Base-by-base conservation (phyloP, 495 filamentous ascomycete species). In the Annulohypoxylon stygium region DNA sequence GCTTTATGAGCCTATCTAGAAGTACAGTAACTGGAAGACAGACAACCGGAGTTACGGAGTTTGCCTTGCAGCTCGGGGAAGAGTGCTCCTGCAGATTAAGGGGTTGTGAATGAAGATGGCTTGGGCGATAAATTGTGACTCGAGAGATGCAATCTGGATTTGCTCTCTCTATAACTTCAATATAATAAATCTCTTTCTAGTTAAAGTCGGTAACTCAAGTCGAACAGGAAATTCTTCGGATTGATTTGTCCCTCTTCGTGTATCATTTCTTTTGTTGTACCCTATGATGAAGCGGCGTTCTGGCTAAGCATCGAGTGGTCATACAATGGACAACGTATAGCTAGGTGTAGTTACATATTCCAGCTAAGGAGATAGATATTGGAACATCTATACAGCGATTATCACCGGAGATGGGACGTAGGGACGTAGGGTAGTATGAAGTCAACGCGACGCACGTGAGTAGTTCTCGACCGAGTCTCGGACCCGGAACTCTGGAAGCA, bases 381-480 rank as follows among this genome's bases (percentile, higher is more conserved):
- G 23, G 48, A 30, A 30, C 8, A 26, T 30, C 8, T 16, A 36
- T 34, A 14, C 33, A 18, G 8, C n/a, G 4, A 23, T 16, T 23
- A 59, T n/a, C 57, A 50, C 8, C 20, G 20, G 20, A 23, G 20
- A 23, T 1, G 20, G 20, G 20, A 23, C 20, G 20, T 23, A 23
- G 57, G 33, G 39, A 62, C 48, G 37, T 18, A 39, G 51, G 50
- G 65, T 68, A 66, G 59, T 64, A 58, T 65, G 70, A 37, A 64
- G 64, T 69, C 18, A 16, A 68, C 34, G 41, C 41, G 16, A 61
- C 33, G 64, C 70, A 69, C 65, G 70, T 73, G 70, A 73, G 64
- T n/a, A 65, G 65, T 23, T 61, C 70, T 69, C 59, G 59, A 73
- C 53, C 65, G 37, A 59, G 33, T 61, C 60, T 23, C 51, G 30